Evolutionary conservation across 2,329 filamentous ascomycete genomes (phyloP).

Genomic region (Helminthosporium solani): DNA sequence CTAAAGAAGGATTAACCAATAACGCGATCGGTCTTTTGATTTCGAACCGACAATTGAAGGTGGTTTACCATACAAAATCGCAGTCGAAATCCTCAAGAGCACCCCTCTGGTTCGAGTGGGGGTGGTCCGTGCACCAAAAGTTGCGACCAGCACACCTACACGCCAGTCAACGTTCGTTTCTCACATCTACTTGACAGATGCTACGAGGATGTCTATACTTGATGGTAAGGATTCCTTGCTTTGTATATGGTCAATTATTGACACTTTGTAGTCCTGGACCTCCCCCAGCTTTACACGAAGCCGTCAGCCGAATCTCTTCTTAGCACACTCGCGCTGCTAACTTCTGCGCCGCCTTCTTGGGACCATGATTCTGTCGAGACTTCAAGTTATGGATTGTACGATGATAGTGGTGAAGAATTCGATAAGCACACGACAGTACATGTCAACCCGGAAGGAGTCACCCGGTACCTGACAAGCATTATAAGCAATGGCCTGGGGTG

Average conservation of each 20-base stretch:
- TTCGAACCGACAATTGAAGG: too few relatives aligned
- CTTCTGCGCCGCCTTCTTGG: slow-evolving; percentile 69
- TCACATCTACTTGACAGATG: not conserved
- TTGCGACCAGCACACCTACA: too few relatives aligned
- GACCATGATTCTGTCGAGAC: slow-evolving; percentile 49
- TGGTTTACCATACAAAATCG: not conserved
- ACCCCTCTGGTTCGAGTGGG: slow-evolving; percentile 1
- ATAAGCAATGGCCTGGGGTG: slow-evolving; percentile 67
- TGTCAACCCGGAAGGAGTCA: slow-evolving; percentile 53
- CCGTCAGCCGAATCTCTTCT: slow-evolving; percentile 67
- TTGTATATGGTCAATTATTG: slow-evolving; percentile 8
- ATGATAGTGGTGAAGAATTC: slow-evolving; percentile 36
- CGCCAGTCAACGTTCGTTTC: too few relatives aligned
- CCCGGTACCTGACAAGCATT: slow-evolving; percentile 68
- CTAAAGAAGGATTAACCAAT: slow-evolving; percentile 48
- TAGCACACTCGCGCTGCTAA: slow-evolving; percentile 64
- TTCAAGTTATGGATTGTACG: slow-evolving; percentile 21
- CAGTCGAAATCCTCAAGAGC: not conserved
- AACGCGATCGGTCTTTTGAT: too few relatives aligned
- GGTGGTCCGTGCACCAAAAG: not conserved
- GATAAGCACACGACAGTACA: slow-evolving; percentile 31
- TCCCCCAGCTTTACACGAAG: slow-evolving; percentile 80
- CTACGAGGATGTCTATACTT: slow-evolving; percentile 25
- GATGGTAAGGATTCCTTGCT: slow-evolving; percentile 24
- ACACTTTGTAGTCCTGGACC: slow-evolving; percentile 61